These are phyloP conservation scores for Microsporum audouinii DNA, from an alignment of 2,329 filamentous ascomycete genomes.

Conservation along the genomic window DNA sequence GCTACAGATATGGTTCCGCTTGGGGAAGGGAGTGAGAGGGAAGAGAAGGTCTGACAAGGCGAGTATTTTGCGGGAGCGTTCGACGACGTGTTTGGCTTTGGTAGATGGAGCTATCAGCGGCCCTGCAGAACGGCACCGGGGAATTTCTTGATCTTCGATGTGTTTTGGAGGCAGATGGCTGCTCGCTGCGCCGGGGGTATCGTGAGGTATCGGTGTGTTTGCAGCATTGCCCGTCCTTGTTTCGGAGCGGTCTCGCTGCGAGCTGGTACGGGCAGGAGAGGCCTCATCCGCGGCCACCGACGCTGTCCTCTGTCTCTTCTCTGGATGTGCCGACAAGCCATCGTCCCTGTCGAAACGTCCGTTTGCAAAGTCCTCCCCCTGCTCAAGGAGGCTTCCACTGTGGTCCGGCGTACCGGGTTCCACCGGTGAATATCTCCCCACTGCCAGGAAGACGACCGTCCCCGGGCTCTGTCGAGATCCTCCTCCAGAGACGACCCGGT, in stretches of 20 bases:
- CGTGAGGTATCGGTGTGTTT: background rate
- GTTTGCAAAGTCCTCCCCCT: too few relatives aligned
- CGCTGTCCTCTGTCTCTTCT: background rate
- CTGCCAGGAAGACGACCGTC: conserved; percentile 18
- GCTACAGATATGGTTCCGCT: conserved; percentile 19
- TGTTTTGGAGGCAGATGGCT: background rate
- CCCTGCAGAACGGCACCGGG: too few relatives aligned
- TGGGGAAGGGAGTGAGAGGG: conserved; percentile 13
- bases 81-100: background rate
- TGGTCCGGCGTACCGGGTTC: background rate
- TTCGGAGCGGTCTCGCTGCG: background rate
- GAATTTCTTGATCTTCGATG: too few relatives aligned
- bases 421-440: conserved; percentile 16
- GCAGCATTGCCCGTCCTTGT: background rate
- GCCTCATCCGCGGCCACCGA: background rate
- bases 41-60: conserved; percentile 16
- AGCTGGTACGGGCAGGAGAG: background rate
- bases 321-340: background rate
- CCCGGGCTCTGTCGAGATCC: background rate
- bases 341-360: background rate
- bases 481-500: background rate
- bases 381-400: too few relatives aligned
- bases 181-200: background rate
- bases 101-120: too few relatives aligned
- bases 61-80: conserved; percentile 7